Evolutionary conservation across 2,329 filamentous ascomycete genomes (phyloP).

Genomic region (Epichloe amarillans): DNA sequence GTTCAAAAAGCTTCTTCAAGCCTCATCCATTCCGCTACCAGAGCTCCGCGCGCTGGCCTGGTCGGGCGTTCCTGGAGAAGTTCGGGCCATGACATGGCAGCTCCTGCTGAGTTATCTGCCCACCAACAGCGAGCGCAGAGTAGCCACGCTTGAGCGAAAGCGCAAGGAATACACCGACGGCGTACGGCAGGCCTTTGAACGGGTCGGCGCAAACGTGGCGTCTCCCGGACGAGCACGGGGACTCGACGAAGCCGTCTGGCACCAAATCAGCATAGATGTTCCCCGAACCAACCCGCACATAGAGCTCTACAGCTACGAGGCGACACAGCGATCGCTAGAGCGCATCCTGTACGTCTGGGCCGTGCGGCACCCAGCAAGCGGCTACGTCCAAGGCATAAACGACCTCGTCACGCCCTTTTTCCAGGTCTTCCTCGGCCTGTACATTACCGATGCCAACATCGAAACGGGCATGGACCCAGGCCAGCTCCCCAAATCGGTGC

Average conservation of each 20-base stretch:
- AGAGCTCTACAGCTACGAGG: conserved; percentile 88
- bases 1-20: conserved; percentile 90
- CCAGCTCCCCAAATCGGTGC: conserved; percentile 74
- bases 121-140: conserved; percentile 86
- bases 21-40: conserved; percentile 73
- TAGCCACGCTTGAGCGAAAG: conserved; percentile 83
- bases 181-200: conserved; percentile 59
- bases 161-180: conserved; percentile 94
- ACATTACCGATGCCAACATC: conserved; percentile 88
- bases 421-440: conserved; percentile 90
- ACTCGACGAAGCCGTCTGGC: conserved; percentile 95
- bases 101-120: conserved; percentile 88
- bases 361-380: conserved; percentile 89
- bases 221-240: conserved; percentile 43
- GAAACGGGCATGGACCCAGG: conserved; percentile 94
- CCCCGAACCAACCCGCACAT: conserved; percentile 94
- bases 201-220: conserved; percentile 36
- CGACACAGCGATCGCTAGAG: conserved; percentile 86
- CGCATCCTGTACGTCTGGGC: conserved; percentile 96
- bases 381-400: conserved; percentile 98
- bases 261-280: conserved; percentile 97
- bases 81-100: conserved; percentile 98
- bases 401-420: conserved; percentile 95
- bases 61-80: conserved; percentile 89
- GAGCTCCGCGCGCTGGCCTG: conserved; percentile 80